Base-by-base conservation (phyloP, 2,329 filamentous ascomycete genomes). In the Aureobasidium lini region DNA sequence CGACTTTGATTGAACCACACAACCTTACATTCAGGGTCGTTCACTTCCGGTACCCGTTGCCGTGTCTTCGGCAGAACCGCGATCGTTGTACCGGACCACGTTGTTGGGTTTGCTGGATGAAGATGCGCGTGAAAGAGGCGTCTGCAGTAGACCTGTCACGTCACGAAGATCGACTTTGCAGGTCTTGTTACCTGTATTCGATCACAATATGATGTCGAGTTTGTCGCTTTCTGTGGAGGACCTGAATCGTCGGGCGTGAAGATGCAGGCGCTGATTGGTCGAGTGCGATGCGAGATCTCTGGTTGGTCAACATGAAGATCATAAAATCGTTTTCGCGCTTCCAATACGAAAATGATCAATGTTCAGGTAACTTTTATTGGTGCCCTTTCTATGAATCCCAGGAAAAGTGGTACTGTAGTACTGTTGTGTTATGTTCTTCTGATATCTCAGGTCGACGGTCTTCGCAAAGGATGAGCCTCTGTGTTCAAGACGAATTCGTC, bases 401-500 rank as follows among this genome's bases (percentile, higher is more conserved):
- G 31, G 40, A 16, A 4, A 28, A 23, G 13, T 56, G 31, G 23
- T 23, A 23, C 23, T 23, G 23, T 23, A 23, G 23, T 23, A 23
- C 23, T 46, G n/a, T 15, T 23, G 31, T 28, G 11, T 53, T 3
- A 15, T 13, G 15, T 23, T 4, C 34, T 16, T 57, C 29, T n/a
- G 18, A 37, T 18, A 1, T 10, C 28, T 57, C n/a, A 48, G 43
- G 15, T 11, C 31, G 46, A 31, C 39, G 57, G 47, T 40, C 57
- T 59, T n/a, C 57, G 46, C 47, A 59, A 32, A 36, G 57, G 57
- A 46, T 59, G 57, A 16, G 57, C 57, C 23, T 59, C 57, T 15
- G 57, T 59, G 48, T 59, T 59, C 28, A 52, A 13, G 8, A 63
- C 62, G 46, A 50, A 63, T 9, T 62, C 83, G 69, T 87, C 84